Base-by-base conservation (phyloP, 2,329 filamentous ascomycete species). In the Diplodia intermedia region DNA sequence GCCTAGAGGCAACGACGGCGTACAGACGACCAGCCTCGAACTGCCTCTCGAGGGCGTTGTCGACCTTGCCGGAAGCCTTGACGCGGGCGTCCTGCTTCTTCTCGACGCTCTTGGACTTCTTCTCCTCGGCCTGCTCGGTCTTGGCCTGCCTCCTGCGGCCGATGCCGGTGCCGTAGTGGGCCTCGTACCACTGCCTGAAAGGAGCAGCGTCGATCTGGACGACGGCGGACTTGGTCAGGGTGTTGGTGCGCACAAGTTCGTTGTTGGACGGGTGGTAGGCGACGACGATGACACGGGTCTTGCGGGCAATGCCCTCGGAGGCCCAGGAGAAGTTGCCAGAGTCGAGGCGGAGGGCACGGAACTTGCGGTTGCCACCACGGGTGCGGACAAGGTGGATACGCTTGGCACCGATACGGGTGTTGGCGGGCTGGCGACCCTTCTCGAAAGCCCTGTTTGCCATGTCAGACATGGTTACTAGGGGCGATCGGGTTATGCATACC, bases 241-340 rank as follows among this genome's bases (percentile, higher is more conserved):
- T 98, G 91, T 99, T 99, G 85, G 95, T 99, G 82, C 95, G 95
- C 88, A 99, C 94, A 78, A 99, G 90, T 88, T 99, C 95, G 93
- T 99, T 99, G 94, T 99, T 99, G 83, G 94, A 97, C 72, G 95
- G 96, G 86, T 99, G 96, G 92, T 93, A 99, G 82, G 90, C 91
- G 86, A 99, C 96, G 80, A 88, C 93, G 83, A 99, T 97, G 83
- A 99, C 92, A 88, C 96, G 95, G 85, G 92, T 93, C 91, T 99
- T 99, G 90, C 95, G 94, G 85, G 94, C 92, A 85, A 93, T 88
- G 81, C 94, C 94, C 89, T 99, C 95, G 75, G 93, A 97, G 80
- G 92, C 94, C 95, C 95, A 99, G 79, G 94, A 94, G 86, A 98
- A 99, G 91, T 99, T 99, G 83, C 95, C 95, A 75, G 93, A 90